These are phyloP conservation scores for Decorospora gaudefroyi DNA, from an alignment of 2,329 filamentous ascomycete species.

Conservation along the genomic window DNA sequence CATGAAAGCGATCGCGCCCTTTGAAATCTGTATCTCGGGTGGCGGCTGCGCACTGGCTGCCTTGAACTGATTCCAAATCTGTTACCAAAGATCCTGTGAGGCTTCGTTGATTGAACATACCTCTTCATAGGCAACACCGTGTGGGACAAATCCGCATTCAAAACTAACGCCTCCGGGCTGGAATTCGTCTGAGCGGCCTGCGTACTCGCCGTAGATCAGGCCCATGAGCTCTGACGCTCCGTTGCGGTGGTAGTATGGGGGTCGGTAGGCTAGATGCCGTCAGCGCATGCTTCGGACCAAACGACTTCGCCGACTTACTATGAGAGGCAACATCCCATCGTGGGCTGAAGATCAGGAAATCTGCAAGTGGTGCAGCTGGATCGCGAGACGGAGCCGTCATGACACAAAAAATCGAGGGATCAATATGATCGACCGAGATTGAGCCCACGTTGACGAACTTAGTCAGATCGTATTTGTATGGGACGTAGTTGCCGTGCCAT, in stretches of 20 bases:
- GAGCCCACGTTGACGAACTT: constrained; percentile 76
- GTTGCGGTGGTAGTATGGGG: constrained; percentile 68
- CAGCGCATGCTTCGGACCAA: not conserved
- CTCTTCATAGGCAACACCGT: constrained; percentile 62
- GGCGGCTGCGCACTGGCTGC: constrained; percentile 58
- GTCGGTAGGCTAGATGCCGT: constrained; percentile 27
- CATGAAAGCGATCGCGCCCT: constrained; percentile 67
- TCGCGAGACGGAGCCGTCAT: constrained; percentile 62
- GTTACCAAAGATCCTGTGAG: not conserved
- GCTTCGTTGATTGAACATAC: not conserved
- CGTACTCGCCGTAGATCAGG: constrained; percentile 64
- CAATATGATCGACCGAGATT: constrained; percentile 76
- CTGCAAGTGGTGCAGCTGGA: constrained; percentile 65
- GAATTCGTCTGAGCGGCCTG: constrained; percentile 57
- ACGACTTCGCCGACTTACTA: constrained; percentile 36
- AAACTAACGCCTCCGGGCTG: constrained; percentile 64
- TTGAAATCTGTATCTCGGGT: constrained; percentile 44
- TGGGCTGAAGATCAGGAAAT: constrained; percentile 68
- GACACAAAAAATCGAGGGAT: constrained; percentile 76
- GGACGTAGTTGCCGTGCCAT: constrained; percentile 76
- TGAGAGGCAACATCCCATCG: constrained; percentile 65
- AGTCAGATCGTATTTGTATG: constrained; percentile 80
- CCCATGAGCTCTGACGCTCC: constrained; percentile 70
- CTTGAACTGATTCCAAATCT: constrained; percentile 48
- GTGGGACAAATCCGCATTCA: constrained; percentile 73